phyloP scores from a whole-genome alignment of 352 stramenopile species.

The Phytophthora hibernalis region DNA sequence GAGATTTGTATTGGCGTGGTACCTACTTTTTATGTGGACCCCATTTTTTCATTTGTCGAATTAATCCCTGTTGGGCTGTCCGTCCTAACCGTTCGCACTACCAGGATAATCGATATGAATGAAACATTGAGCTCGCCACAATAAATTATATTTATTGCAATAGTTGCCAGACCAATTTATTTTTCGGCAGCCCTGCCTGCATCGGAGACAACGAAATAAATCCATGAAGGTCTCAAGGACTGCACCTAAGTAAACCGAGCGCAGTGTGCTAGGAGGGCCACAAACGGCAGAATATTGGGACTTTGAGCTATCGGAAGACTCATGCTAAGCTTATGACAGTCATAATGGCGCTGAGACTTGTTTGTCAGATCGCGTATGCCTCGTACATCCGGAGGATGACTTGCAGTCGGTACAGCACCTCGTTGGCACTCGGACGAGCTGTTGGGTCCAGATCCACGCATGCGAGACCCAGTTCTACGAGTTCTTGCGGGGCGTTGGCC shows the following conservation, averaged over 20 bases:
- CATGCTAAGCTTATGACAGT: background rate
- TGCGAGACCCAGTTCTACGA: conserved; percentile 30
- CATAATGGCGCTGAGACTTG: background rate
- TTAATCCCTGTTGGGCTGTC: no score
- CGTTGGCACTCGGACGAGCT: conserved; percentile 29
- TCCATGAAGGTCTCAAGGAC: conserved; percentile 7
- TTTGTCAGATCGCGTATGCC: conserved; percentile 30
- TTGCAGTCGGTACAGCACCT: conserved; percentile 43
- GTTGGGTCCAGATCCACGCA: conserved; percentile 40
- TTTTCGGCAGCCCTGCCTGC: no score
- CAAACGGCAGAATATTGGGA: background rate
- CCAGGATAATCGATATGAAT: no score
- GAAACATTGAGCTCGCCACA: no score
- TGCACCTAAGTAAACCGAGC: background rate
- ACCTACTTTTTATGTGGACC: no score
- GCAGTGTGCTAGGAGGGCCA: conserved; percentile 4
- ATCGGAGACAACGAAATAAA: conserved; percentile 12
- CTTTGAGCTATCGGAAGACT: background rate
- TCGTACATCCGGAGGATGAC: conserved; percentile 38
- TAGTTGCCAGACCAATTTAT: no score
- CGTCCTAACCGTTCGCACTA: no score
- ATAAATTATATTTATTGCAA: no score
- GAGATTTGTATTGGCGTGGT: no score
- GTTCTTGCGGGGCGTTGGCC: conserved; percentile 18
- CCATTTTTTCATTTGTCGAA: no score